These are phyloP conservation scores for Umbelopsis isabellina DNA, from an alignment of 192 early-diverging fungal species.

Conservation along the genomic window DNA sequence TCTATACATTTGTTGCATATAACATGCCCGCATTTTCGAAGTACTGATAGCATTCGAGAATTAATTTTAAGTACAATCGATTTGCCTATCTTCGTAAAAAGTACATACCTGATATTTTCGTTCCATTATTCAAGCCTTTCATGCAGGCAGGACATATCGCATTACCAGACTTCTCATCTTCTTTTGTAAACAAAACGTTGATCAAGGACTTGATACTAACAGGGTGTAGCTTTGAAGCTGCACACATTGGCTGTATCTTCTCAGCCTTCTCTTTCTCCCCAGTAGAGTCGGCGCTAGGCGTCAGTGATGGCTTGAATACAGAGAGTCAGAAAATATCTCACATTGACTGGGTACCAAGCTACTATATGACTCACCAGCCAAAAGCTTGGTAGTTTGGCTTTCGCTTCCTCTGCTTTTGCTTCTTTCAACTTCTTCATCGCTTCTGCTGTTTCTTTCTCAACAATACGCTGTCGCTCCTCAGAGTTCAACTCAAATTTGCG, in stretches of 20 bases:
- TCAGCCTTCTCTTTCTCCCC: conserved; percentile 54
- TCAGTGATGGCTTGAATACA: conserved; percentile 63
- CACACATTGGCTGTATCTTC: conserved; percentile 66
- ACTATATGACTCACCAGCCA: conserved; percentile 61
- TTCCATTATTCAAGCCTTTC: conserved; percentile 72
- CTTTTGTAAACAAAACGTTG: conserved; percentile 61
- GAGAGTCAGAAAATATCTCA: background rate
- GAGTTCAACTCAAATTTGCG: conserved; percentile 39
- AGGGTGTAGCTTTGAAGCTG: conserved; percentile 62
- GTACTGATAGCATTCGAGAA: conserved; percentile 37
- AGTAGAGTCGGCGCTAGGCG: conserved; percentile 62
- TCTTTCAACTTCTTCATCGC: conserved; percentile 33
- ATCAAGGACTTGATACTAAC: conserved; percentile 74
- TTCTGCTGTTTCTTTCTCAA: conserved; percentile 37
- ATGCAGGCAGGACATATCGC: conserved; percentile 72
- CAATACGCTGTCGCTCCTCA: conserved; percentile 33
- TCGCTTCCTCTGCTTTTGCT: conserved; percentile 41
- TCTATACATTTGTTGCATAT: conserved; percentile 68
- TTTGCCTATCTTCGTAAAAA: background rate
- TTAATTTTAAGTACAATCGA: background rate
- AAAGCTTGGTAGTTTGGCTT: conserved; percentile 65
- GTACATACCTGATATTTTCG: conserved; percentile 61
- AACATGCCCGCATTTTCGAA: conserved; percentile 74
- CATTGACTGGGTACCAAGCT: background rate
- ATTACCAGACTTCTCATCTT: conserved; percentile 37